Percentiles rank a stretch among this genome's conserved stretches.
These are phyloP conservation scores for Mytilinidion resinicola DNA, from an alignment of 495 filamentous ascomycete species.

Conservation along the genomic window DNA sequence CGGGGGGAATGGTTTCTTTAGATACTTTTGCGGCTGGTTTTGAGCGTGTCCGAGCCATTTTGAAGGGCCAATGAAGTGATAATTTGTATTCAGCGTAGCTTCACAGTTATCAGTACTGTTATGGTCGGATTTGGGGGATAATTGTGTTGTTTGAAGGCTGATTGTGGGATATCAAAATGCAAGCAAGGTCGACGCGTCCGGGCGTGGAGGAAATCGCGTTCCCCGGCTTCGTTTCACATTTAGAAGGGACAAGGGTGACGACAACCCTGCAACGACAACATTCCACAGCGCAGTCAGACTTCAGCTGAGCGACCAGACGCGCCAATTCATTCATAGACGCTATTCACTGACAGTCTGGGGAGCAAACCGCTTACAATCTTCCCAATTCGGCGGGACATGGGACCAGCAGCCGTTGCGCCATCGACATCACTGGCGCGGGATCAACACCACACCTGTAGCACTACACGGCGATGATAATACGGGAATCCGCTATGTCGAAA, in stretches of 20 bases:
- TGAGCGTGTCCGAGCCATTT: slow-evolving; percentile 26
- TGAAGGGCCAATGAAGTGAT: too few species aligned
- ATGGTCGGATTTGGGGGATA: neutral
- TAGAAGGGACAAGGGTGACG: too few species aligned
- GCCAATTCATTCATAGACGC: neutral
- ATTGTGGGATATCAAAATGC: too few species aligned
- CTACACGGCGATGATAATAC: slow-evolving; percentile 19
- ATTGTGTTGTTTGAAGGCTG: neutral
- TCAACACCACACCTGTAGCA: slow-evolving; percentile 6
- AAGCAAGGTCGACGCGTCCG: too few species aligned
- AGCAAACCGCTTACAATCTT: neutral
- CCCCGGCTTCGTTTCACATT: too few species aligned
- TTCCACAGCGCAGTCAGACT: neutral
- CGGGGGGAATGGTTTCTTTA: slow-evolving; percentile 6
- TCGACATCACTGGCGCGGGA: neutral
- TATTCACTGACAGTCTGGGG: too few species aligned
- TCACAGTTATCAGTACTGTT: too few species aligned
- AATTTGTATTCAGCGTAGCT: too few species aligned
- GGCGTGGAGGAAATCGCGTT: too few species aligned
- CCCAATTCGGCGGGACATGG: slow-evolving; percentile 10
- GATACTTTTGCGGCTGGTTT: slow-evolving; percentile 17
- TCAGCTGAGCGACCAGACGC: neutral
- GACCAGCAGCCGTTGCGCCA: neutral
- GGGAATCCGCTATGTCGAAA: slow-evolving; percentile 20
- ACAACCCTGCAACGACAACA: neutral